These are phyloP conservation scores for Jackrogersella multiformis DNA, from an alignment of 495 filamentous ascomycete genomes.

Conservation along the genomic window DNA sequence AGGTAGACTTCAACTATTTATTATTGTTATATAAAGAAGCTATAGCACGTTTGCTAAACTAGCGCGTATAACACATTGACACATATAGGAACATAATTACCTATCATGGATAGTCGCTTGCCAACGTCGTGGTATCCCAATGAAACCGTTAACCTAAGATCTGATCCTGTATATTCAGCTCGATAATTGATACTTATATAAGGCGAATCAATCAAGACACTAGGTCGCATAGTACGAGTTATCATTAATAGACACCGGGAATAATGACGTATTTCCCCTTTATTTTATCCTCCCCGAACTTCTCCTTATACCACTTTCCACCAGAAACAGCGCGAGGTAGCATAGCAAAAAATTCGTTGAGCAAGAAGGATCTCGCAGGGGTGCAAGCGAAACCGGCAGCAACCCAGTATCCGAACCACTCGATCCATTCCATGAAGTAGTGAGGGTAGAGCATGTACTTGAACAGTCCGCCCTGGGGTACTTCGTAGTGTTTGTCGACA, in stretches of 20 bases:
- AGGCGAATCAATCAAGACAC: background rate
- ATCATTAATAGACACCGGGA: slow-evolving; percentile 71
- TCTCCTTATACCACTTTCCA: slow-evolving; percentile 85
- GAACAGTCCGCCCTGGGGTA: slow-evolving; percentile 87
- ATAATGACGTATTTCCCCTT: slow-evolving; percentile 81
- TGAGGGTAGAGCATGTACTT: slow-evolving; percentile 86
- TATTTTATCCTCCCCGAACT: slow-evolving; percentile 83
- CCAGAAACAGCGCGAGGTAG: slow-evolving; percentile 86
- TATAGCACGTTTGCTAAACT: too few species aligned
- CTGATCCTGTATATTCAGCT: too few species aligned
- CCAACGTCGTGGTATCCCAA: too few species aligned
- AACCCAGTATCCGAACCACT: slow-evolving; percentile 91
- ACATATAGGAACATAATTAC: too few species aligned
- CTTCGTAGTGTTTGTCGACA: slow-evolving; percentile 86
- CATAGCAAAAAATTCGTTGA: slow-evolving; percentile 92
- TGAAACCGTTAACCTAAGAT: too few species aligned
- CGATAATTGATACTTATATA: too few species aligned
- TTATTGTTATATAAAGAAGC: too few species aligned
- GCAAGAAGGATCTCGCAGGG: slow-evolving; percentile 80
- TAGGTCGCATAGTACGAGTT: too few species aligned
- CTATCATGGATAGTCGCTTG: too few species aligned
- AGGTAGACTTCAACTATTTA: too few species aligned
- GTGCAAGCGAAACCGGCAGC: slow-evolving; percentile 67
- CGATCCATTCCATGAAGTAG: slow-evolving; percentile 94
- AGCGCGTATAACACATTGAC: too few species aligned